Evolutionary conservation across 176 grass and related monocot genomes (phyloP), one percentile per base, ranked within the genome.

Genomic region (Aechmea fasciata): DNA sequence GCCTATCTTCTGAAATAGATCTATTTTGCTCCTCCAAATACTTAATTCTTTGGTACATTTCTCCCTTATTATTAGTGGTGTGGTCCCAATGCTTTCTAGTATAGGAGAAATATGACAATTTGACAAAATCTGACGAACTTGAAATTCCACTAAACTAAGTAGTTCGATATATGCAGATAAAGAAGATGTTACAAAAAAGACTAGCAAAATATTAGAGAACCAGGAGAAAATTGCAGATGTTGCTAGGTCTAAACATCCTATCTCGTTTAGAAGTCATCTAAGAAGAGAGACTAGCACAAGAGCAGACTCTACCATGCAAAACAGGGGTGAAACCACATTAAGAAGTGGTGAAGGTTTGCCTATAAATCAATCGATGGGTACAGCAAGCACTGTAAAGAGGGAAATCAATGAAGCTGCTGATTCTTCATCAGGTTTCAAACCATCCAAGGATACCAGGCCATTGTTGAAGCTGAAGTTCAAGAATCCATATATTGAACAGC

Each of bases 401-500:
- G 65, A 67, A 47, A 67, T 67, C 41, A 13, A 67, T 49, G 33
- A 67, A 17, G 65, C 18, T 7, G 33, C 65, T 2, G 65, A 33
- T 17, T 67, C 24, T 47, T n/a, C 65, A 10, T 67, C 48, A 9
- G 65, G 6, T 67, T 14, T 15, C 13, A 67, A 67, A 47, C 9
- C 5, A 1, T 67, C 65, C 28, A 67, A 47, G 33, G 65, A 67
- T 67, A n/a, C 41, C 33, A 67, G n/a, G 48, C 65, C 65, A 18
- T 67, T 67, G 14, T 67, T 67, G 65, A 67, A 67, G 65, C 33
- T 67, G n/a, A 67, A 67, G 15, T 67, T 67, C 65, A 67, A 67
- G 41, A 67, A 67, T n/a, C 65, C 65, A 67, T 67, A 67, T 67
- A 47, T 67, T 67, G 65, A 67, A 67, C 65, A 67, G 65, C 65